Evolutionary conservation across 805 yeast genomes (phyloP), one percentile per base, ranked within the genome.

Genomic region (Brettanomyces bruxellensis): DNA sequence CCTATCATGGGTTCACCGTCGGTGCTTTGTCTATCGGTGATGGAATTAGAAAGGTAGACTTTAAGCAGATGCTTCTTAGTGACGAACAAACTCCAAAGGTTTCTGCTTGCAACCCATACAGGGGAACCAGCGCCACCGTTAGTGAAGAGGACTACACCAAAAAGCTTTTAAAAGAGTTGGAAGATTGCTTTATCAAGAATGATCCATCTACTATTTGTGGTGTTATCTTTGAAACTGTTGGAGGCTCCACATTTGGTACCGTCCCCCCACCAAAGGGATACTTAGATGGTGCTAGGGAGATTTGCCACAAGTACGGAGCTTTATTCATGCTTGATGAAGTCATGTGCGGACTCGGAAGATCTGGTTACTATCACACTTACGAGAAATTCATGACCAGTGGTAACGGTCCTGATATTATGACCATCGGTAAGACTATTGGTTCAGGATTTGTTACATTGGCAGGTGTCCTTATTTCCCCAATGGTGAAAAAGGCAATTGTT

Each of bases 221-320:
- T 9, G 65, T 70, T 43, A 55, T 67, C 41, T 69, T 67, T 38
- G 78, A 73, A 58, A 70, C 76, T 13, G 62, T 73, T 44, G 66
- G 71, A 41, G 77, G 78, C 30, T 69, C 71, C 13, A 62, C 73
- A 12, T 56, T 66, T 38, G 78, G 76, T 41, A 63, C 72, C 41
- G 66, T 66, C 37, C 67, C 70, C 24, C 72, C 75, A 41, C 67
- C 72, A 48, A 64, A 63, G 49, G 72, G 73, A 18, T 73, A 73
- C 55, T 60, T 72, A 44, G 69, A 67, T 47, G 77, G 73, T 13
- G 61, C 70, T 14, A 51, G 72, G 44, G 67, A 59, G 25, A 55
- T 90, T 57, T 96, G 97, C 40, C 95, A 89, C 41, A 87, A 90
- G 68, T 90, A 91, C 62, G 97, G 96, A 51, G 96, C 96, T 39